Evolutionary conservation across 805 yeast genomes (phyloP).

Genomic region (Yarrowia sp.): DNA sequence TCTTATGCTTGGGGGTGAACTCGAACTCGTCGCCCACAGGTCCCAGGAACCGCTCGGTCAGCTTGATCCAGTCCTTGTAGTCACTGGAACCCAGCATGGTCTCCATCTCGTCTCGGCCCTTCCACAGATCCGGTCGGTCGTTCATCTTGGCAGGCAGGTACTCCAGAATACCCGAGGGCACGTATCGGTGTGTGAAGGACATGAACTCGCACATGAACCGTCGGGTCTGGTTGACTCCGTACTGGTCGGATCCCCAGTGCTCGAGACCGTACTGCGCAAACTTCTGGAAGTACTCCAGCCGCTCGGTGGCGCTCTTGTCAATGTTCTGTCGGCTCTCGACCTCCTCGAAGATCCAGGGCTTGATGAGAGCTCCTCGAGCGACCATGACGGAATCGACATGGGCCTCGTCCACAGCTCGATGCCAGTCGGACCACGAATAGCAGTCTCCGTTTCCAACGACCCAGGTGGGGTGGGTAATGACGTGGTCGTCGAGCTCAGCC

Average conservation of each 20-base stretch:
- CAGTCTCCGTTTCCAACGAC: conserved; percentile 96
- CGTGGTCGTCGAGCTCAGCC: conserved; percentile 57
- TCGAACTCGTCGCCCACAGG: conserved; percentile 76
- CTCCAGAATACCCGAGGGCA: conserved; percentile 93
- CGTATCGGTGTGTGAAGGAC: conserved; percentile 91
- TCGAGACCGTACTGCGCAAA: conserved; percentile 84
- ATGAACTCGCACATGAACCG: conserved; percentile 92
- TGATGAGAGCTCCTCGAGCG: conserved; percentile 96
- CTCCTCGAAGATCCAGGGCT: conserved; percentile 99
- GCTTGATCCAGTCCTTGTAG: conserved; percentile 93
- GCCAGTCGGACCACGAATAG: conserved; percentile 87
- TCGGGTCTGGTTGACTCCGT: conserved; percentile 86
- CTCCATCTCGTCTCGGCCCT: conserved; percentile 90
- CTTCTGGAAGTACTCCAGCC: conserved; percentile 74
- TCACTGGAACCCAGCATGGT: conserved; percentile 85
- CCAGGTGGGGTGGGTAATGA: conserved; percentile 61
- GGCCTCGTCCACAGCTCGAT: conserved; percentile 65
- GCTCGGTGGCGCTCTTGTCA: conserved; percentile 88
- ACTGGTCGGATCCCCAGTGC: conserved; percentile 98
- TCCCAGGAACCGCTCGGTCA: conserved; percentile 94
- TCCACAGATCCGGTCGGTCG: conserved; percentile 93
- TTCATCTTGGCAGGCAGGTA: conserved; percentile 86
- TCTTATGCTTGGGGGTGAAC: conserved; percentile 93
- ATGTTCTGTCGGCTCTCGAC: conserved; percentile 85
- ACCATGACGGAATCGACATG: conserved; percentile 95